Conservation (phyloP, 257 asterid genomes). For the Fraxinus cuspidata region DNA sequence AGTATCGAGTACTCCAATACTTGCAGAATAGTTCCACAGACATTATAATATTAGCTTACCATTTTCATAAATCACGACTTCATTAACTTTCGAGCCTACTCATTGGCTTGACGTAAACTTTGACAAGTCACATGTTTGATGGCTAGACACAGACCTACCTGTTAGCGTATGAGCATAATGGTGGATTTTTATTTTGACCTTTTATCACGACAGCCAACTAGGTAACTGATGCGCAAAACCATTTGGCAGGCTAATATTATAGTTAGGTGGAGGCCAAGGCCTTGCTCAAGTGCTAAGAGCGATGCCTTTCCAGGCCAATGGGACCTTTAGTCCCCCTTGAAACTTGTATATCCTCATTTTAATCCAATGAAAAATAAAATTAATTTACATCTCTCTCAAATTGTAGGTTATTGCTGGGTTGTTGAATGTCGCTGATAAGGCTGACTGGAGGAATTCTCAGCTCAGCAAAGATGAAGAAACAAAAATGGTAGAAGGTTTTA, state of each 20-base stretch:
- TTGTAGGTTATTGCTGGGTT: constrained; percentile 93
- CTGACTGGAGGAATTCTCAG: constrained; percentile 94
- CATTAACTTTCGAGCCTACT: background rate
- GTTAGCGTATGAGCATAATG: background rate
- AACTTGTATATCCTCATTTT: background rate
- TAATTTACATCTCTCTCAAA: background rate
- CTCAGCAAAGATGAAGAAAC: constrained; percentile 81
- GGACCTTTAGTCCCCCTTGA: background rate
- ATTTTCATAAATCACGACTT: background rate
- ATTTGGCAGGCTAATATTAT: background rate
- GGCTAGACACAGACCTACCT: background rate
- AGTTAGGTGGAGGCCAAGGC: background rate
- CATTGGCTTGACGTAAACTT: background rate
- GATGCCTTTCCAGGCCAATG: background rate
- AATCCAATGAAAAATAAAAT: constrained; percentile 12
- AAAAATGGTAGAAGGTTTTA: constrained; percentile 61
- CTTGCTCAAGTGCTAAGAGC: background rate
- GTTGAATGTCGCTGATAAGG: constrained; percentile 81
- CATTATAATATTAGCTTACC: constrained; percentile 2
- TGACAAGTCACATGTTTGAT: constrained; percentile 16
- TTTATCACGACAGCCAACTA: background rate
- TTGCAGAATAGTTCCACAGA: background rate
- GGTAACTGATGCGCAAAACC: background rate
- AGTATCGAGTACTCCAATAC: background rate
- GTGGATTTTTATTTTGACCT: background rate